phyloP scores from a whole-genome alignment of 1,284 basidiomycete species.

The Ceratobasidium sp. region DNA sequence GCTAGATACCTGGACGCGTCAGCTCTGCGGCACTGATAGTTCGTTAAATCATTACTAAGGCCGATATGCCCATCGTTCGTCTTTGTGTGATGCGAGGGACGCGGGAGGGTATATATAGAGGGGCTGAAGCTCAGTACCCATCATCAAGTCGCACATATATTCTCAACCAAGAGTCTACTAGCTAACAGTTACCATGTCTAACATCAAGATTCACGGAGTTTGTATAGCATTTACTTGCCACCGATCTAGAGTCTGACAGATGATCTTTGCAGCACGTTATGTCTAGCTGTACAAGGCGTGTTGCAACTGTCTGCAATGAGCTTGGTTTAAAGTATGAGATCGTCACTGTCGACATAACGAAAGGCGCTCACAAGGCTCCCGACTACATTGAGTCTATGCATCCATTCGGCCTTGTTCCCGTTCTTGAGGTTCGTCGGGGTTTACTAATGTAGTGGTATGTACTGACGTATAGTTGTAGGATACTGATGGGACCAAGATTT shows the following conservation, averaged over 20 bases:
- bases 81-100: too few species aligned
- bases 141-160: too few species aligned
- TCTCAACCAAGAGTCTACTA: too few species aligned
- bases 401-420: slow-evolving; percentile 40
- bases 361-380: slow-evolving; percentile 35
- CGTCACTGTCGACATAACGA: background rate
- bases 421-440: slow-evolving; percentile 25
- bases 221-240: background rate
- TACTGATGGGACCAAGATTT: slow-evolving; percentile 28
- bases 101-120: too few species aligned
- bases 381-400: slow-evolving; percentile 35
- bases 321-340: slow-evolving; percentile 31
- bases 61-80: too few species aligned
- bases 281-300: slow-evolving; percentile 39
- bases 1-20: too few species aligned
- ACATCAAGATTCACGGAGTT: slow-evolving; percentile 12
- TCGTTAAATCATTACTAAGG: too few species aligned
- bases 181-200: too few species aligned
- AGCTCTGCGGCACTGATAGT: too few species aligned
- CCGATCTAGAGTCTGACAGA: background rate
- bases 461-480: background rate
- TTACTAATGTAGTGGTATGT: background rate
- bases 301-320: slow-evolving; percentile 33
- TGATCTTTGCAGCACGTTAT: background rate
- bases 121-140: too few species aligned